A percentile compares a stretch with the other conserved stretches of the same genome.
These are phyloP conservation scores for Podila verticillata DNA, from an alignment of 192 early-diverging fungal species.

Conservation along the genomic window DNA sequence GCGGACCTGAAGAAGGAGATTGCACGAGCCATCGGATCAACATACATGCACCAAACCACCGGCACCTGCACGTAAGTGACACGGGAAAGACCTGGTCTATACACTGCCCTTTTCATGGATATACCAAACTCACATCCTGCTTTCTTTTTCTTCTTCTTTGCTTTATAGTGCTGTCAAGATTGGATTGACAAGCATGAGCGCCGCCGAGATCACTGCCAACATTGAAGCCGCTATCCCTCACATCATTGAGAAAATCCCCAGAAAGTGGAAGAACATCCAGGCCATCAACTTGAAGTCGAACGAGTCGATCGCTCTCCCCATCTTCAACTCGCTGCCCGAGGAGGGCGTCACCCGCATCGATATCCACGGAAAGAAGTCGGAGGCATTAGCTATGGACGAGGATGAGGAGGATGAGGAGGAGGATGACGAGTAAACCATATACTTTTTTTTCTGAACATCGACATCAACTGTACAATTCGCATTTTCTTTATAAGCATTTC, in stretches of 20 bases:
- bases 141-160: slow-evolving; percentile 19
- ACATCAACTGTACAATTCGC: slow-evolving; percentile 1
- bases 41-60: slow-evolving; percentile 66
- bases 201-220: slow-evolving; percentile 79
- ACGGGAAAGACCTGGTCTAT: not conserved
- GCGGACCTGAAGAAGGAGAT: slow-evolving; percentile 71
- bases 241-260: slow-evolving; percentile 74
- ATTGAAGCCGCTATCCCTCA: slow-evolving; percentile 67
- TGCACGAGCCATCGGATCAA: slow-evolving; percentile 64
- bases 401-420: slow-evolving; percentile 49
- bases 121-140: not conserved
- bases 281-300: slow-evolving; percentile 87
- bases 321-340: slow-evolving; percentile 76
- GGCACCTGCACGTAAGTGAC: slow-evolving; percentile 70
- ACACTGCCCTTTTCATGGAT: not conserved
- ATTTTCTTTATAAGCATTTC: not conserved
- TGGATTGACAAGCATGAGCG: slow-evolving; percentile 68
- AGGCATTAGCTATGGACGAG: slow-evolving; percentile 13
- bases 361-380: slow-evolving; percentile 17
- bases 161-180: slow-evolving; percentile 73
- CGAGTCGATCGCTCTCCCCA: slow-evolving; percentile 82
- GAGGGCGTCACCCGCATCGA: slow-evolving; percentile 41
- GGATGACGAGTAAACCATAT: slow-evolving; percentile 24
- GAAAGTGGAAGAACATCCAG: slow-evolving; percentile 87
- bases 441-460: not conserved